A percentile compares a stretch with the other conserved stretches of the same genome.
Evolutionary conservation across 2,329 filamentous ascomycete species (phyloP).

Genomic region (Pseudogymnoascus sp.): DNA sequence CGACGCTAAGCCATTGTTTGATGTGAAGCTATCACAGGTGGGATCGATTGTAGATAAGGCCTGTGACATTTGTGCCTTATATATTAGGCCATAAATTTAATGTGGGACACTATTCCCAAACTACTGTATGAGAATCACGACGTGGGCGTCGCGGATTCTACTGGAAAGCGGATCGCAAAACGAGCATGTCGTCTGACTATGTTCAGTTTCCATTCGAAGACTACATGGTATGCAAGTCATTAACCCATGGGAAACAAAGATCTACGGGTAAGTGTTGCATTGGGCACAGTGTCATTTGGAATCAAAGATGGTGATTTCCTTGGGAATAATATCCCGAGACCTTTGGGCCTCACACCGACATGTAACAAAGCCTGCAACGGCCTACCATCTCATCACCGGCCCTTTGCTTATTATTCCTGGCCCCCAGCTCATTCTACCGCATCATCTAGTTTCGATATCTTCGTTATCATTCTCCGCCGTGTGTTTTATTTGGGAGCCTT

Average conservation of each 20-base stretch:
- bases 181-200: background rate
- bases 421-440: background rate
- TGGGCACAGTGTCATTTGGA: background rate
- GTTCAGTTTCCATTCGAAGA: background rate
- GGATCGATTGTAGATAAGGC: background rate
- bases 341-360: constrained; percentile 4
- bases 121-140: constrained; percentile 3
- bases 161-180: background rate
- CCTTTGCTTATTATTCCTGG: background rate
- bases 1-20: background rate
- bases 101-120: background rate
- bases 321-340: constrained; percentile 5
- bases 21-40: background rate
- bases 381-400: background rate
- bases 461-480: constrained; percentile 3
- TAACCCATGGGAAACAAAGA: background rate
- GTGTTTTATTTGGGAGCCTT: background rate
- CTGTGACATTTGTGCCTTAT: background rate
- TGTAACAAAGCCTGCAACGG: background rate
- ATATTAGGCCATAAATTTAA: background rate
- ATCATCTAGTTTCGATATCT: background rate
- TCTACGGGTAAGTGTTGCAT: background rate
- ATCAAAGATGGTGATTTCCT: constrained; percentile 4
- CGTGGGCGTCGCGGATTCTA: background rate
- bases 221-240: background rate